Percentiles rank a stretch among this genome's conserved stretches.
Evolutionary conservation across 2,329 filamentous ascomycete genomes (phyloP).

Genomic region (Domatiomyces catenatus): DNA sequence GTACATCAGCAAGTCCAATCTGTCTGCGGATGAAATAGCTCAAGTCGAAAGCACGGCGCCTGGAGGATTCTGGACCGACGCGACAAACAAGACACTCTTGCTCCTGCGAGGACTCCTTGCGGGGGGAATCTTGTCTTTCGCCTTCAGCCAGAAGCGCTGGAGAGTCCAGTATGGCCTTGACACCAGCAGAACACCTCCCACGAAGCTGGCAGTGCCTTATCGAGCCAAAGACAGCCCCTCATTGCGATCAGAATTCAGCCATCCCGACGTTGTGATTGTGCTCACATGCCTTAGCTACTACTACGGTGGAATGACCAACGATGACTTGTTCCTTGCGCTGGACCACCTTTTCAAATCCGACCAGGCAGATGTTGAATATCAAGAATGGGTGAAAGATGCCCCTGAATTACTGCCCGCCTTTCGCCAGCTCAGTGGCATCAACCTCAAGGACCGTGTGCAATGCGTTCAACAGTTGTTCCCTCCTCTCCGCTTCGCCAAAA

Average conservation of each 20-base stretch:
- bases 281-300: conserved; percentile 44
- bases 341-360: conserved; percentile 35
- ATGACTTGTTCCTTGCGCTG: conserved; percentile 36
- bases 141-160: conserved; percentile 44
- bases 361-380: conserved; percentile 36
- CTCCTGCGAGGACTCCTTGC: conserved; percentile 37
- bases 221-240: conserved; percentile 44
- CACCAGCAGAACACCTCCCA: conserved; percentile 32
- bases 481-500: conserved; percentile 36
- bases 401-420: conserved; percentile 25
- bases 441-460: conserved; percentile 39
- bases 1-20: conserved; percentile 31
- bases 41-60: conserved; percentile 22
- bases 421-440: conserved; percentile 36
- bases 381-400: conserved; percentile 20
- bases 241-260: conserved; percentile 44
- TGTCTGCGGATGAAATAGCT: conserved; percentile 20
- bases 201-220: conserved; percentile 43
- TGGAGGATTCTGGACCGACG: conserved; percentile 23
- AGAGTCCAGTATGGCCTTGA: conserved; percentile 49
- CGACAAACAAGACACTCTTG: conserved; percentile 17
- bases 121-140: conserved; percentile 38
- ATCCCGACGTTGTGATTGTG: conserved; percentile 43
- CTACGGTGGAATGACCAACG: conserved; percentile 38
- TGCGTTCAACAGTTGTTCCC: conserved; percentile 39